Conservation (phyloP, 768 basidiomycete species). For the Fibroporia radiculosa region DNA sequence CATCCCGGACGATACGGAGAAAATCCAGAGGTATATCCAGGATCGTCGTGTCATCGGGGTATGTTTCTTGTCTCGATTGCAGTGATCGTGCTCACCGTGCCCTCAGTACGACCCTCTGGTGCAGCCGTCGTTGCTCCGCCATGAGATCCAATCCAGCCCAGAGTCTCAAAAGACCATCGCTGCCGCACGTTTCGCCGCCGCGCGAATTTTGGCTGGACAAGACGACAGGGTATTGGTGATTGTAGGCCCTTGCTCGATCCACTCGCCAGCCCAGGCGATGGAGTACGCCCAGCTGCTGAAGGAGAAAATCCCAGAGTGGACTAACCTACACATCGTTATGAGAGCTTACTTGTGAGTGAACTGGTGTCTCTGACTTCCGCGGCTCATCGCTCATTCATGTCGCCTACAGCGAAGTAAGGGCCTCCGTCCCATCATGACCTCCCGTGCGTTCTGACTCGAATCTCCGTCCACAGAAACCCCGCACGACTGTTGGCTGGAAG, state of each 20-base stretch:
- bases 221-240: constrained; percentile 86
- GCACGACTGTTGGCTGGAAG: constrained; percentile 98
- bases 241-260: constrained; percentile 95
- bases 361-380: constrained; percentile 5
- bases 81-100: constrained; percentile 1
- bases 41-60: constrained; percentile 78
- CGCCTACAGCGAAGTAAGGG: constrained; percentile 32
- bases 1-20: constrained; percentile 55
- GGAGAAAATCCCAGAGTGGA: constrained; percentile 55
- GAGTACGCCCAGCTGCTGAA: constrained; percentile 74
- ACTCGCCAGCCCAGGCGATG: constrained; percentile 78
- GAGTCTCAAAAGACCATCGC: constrained; percentile 72
- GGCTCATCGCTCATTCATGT: neutral
- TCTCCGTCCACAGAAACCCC: constrained; percentile 63
- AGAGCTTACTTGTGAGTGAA: constrained; percentile 89
- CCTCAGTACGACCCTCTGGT: constrained; percentile 90
- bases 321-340: constrained; percentile 89
- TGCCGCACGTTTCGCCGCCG: constrained; percentile 67
- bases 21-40: constrained; percentile 67
- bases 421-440: too few relatives aligned
- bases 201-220: constrained; percentile 72
- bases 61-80: constrained; percentile 23
- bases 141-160: constrained; percentile 69
- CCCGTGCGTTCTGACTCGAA: neutral
- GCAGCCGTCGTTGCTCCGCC: constrained; percentile 83